Base-by-base conservation (phyloP, 2,329 filamentous ascomycete genomes). In the Venturia oleaginea region DNA sequence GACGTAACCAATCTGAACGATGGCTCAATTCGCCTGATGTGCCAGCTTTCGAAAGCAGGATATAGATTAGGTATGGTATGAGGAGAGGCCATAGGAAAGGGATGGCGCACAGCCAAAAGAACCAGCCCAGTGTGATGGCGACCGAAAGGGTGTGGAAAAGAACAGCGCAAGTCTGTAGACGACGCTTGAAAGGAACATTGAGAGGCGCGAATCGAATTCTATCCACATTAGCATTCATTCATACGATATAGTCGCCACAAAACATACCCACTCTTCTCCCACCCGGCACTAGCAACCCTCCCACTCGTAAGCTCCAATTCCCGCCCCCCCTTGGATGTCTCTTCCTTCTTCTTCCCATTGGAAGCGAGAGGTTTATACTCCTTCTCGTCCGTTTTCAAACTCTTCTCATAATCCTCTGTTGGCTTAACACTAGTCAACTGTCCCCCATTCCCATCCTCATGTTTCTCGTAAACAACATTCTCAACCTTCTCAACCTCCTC, bases 41-140 rank as follows among this genome's bases (percentile, higher is more conserved):
- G 19, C 87, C 84, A 22, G 89, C 88, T 57, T 86, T 88, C 30
- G 92, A 95, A 68, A 92, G 86, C 30, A 94, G 83, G 67, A 93
- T 85, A 72, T 95, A 90, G 65, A 97, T 81, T 51, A 96, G 81
- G 71, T 97, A 97, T 0, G 91, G 85, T 8, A 88, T 71, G 24
- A 88, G 75, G 37, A 88, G 76, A 1, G 93, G 93, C 94, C 94
- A 99, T 59, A 88, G 85, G n/a, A 97, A 79, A 0, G 94, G 94
- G 65, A 96, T 92, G 64, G 91, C 89, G 76, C 92, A 96, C 40
- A 92, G 85, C 72, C 95, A 89, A 80, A 96, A 96, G 80, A 97
- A 97, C 65, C 87, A 75, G 5, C 90, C 89, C 5, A 96, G 82
- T 57, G 74, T 69, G 42, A 76, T 74, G 40, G 74, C 78, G 65